Percentiles rank a stretch among this genome's conserved stretches.
phyloP scores from a whole-genome alignment of 2,329 filamentous ascomycete species.

The Truncatella angustata region DNA sequence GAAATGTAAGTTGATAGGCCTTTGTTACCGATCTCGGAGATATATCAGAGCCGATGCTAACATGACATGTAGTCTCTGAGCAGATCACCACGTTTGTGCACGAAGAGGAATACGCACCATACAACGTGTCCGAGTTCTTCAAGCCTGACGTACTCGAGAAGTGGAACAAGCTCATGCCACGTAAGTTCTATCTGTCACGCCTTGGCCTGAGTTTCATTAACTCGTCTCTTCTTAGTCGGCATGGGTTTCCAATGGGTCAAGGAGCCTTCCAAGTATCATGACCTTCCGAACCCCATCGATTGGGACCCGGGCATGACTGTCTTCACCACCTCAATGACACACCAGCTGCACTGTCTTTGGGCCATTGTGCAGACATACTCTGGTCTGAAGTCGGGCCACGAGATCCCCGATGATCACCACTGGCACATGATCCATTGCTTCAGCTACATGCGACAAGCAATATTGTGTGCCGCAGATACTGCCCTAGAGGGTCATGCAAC shows the following conservation, averaged over 20 bases:
- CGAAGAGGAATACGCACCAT: slow-evolving; percentile 37
- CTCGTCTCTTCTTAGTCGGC: slow-evolving; percentile 20
- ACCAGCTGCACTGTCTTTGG: slow-evolving; percentile 40
- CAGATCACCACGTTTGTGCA: slow-evolving; percentile 36
- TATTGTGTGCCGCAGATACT: slow-evolving; percentile 45
- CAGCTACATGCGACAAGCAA: slow-evolving; percentile 45
- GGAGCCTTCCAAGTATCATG: slow-evolving; percentile 27
- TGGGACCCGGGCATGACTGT: slow-evolving; percentile 32
- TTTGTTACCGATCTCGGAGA: too few relatives aligned
- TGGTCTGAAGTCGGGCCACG: slow-evolving; percentile 35
- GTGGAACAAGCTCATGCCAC: slow-evolving; percentile 40
- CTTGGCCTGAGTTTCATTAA: not conserved
- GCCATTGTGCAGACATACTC: slow-evolving; percentile 44
- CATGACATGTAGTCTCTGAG: slow-evolving; percentile 27
- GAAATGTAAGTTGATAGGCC: slow-evolving; percentile 24
- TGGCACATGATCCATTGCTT: slow-evolving; percentile 50
- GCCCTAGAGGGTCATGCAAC: slow-evolving; percentile 45
- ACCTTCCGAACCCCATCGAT: slow-evolving; percentile 28
- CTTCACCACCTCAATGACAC: slow-evolving; percentile 39
- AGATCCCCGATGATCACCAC: slow-evolving; percentile 41
- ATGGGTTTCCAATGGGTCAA: slow-evolving; percentile 34
- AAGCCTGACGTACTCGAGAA: slow-evolving; percentile 31
- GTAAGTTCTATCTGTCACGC: slow-evolving; percentile 20
- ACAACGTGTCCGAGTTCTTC: slow-evolving; percentile 37
- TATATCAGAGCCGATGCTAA: slow-evolving; percentile 7